Evolutionary conservation across 148 eudicot species (phyloP), one percentile per base, ranked within the genome.

Genomic region (Polygonum aviculare): DNA sequence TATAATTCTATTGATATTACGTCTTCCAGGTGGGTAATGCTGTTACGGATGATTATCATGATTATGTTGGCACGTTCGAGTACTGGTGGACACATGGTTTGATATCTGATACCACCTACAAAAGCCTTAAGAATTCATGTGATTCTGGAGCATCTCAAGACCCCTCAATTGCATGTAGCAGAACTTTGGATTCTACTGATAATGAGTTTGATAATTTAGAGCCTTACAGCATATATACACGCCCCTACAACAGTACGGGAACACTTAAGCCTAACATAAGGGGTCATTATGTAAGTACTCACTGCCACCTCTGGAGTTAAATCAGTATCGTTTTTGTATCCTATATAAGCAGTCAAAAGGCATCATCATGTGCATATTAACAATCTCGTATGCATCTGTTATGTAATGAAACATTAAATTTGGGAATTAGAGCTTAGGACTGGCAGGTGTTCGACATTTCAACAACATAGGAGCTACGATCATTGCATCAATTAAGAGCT

Each of bases 51-150:
- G 98, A 94, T 86, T 85, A 83, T 76, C 82, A 87, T 79, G 98
- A 94, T 79, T 88, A 85, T 59, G 65, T 94, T 77, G 98, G 98
- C 82, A 91, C 97, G 51, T 94, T 94, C 75, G 93, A 94, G 88
- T 91, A 88, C 79, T 91, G 97, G 98, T 91, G 98, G 98, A 90
- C 93, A 14, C 97, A 90, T 62, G 98, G 93, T 36, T 81, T 94
- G 73, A 90, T 94, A 36, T 94, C 98, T 1, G 97, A 94, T 81
- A 79, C 91, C 14, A 90, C 98, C 26, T 94, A 90, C 77, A 88
- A 83, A 73, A 60, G n/a, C 69, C 86, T 94, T 19, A 80, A 59
- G 35, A 62, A 14, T 54, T 65, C 85, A 22, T 94, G 98, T 72
- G 81, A 87, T 19, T 55, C 77, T 51, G 90, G 91, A 63, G 88